phyloP scores from a whole-genome alignment of 1,284 basidiomycete species.

The Cutaneotrichosporon sp. region DNA sequence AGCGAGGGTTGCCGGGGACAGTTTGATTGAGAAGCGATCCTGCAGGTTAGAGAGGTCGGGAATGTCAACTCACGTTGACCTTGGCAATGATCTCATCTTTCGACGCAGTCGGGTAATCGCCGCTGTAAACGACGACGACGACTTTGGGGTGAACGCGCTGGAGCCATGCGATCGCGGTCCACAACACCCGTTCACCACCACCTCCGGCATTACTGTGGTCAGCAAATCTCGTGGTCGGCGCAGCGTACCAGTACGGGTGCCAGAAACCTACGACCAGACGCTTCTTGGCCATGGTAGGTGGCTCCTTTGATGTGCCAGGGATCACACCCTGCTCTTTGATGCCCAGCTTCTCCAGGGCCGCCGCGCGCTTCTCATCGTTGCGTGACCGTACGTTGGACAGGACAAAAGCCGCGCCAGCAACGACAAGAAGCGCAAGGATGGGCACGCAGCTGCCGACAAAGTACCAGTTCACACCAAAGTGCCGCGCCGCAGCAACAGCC shows the following conservation, averaged over 20 bases:
- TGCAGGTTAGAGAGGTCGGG: constrained; percentile 43
- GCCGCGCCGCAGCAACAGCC: constrained; percentile 15
- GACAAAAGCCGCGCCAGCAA: constrained; percentile 25
- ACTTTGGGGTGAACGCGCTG: constrained; percentile 70
- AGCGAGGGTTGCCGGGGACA: constrained; percentile 65
- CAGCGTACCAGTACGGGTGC: constrained; percentile 86
- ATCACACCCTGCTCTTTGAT: constrained; percentile 36
- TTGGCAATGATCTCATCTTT: constrained; percentile 80
- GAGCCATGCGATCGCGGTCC: constrained; percentile 80
- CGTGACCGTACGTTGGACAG: constrained; percentile 27
- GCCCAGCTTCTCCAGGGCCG: constrained; percentile 35
- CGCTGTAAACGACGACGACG: constrained; percentile 85
- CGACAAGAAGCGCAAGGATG: constrained; percentile 31
- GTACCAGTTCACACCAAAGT: constrained; percentile 43
- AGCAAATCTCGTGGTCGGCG: constrained; percentile 9
- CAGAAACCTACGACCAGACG: constrained; percentile 75
- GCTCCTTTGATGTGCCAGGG: constrained; percentile 32
- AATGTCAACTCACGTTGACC: constrained; percentile 64
- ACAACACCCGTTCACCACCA: constrained; percentile 93
- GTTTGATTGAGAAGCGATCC: constrained; percentile 77
- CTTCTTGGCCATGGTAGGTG: constrained; percentile 34
- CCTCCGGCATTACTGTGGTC: constrained; percentile 84
- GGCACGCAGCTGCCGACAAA: constrained; percentile 41
- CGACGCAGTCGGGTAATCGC: constrained; percentile 69
- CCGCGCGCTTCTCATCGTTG: constrained; percentile 35